A percentile compares a stretch with the other conserved stretches of the same genome.
phyloP scores from a whole-genome alignment of 179 eudicot genomes.

The Silene vulgaris region DNA sequence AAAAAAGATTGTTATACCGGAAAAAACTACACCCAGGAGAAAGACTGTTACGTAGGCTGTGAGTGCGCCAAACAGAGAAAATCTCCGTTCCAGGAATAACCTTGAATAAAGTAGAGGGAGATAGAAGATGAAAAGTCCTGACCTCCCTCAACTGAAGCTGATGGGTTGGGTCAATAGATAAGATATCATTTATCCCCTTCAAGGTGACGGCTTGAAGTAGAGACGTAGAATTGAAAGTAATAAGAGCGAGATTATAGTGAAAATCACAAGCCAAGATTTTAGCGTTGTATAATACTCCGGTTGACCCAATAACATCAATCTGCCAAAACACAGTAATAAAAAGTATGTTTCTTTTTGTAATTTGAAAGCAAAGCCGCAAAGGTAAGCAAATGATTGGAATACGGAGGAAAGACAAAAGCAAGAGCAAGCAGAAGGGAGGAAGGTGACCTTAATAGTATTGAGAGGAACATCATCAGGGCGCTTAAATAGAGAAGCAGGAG shows the following conservation, averaged over 20 bases:
- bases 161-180: neutral
- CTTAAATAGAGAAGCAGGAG: neutral
- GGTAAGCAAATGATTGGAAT: too few species aligned
- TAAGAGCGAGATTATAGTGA: neutral
- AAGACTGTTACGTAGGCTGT: neutral
- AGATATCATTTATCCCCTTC: neutral
- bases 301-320: neutral
- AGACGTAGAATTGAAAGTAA: neutral
- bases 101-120: neutral
- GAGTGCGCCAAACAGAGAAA: neutral
- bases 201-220: neutral
- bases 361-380: too few species aligned
- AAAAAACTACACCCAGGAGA: neutral
- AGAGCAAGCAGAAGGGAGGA: neutral
- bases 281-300: neutral
- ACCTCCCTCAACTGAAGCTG: neutral
- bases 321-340: neutral
- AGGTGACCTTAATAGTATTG: too few species aligned
- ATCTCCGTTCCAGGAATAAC: neutral
- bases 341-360: too few species aligned
- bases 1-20: neutral
- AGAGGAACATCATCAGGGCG: neutral
- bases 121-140: neutral
- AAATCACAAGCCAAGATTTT: neutral
- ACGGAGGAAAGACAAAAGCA: neutral